Evolutionary conservation across 1,284 basidiomycete genomes (phyloP), one percentile per base, ranked within the genome.

Genomic region (Rhodotorula sp.): DNA sequence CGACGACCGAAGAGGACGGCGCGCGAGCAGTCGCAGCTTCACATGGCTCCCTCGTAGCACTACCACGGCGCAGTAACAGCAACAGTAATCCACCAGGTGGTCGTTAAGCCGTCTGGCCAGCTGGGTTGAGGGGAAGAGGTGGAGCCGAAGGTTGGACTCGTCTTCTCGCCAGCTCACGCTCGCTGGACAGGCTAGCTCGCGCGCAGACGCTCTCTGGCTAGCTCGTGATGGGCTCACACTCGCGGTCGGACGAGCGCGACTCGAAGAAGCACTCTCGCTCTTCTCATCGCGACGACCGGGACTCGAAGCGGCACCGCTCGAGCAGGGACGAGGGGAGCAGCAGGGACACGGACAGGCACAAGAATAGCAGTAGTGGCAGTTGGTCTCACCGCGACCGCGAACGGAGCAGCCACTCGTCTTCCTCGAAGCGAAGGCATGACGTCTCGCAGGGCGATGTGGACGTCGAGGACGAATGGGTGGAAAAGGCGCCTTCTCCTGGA

Each of bases 381-480:
- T 30, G 24, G 2, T 18, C 20, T 26, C 40, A 47, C 60, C 30
- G 26, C 26, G 44, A 55, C 15, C 18, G 26, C 20, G 31, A 52
- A 7, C 51, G 50, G 30, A 47, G 51, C 44, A 48, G 40, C 52
- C 31, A 24, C 7, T 47, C 60, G 16, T 61, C 58, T 24, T 56
- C 57, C 8, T 61, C 64, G 16, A 30, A 20, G 26, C 28, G 28
- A 28, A 46, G 24, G n/a, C n/a, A 47, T 47, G 44, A 46, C 56
- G 40, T 46, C 48, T 59, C 57, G 26, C 26, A 30, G 18, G 51
- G 24, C 13, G n/a, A 46, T 7, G 30, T 62, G 31, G 69, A 72
- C 16, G 64, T 66, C 57, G 73, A 76, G 13, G 73, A 76, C 62
- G 70, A 76, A n/a, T 77, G 76, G 76, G 76, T 74, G 53, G 76